Base-by-base conservation (phyloP, 371 early-diverging fungal species). In the Syncephalastrum contaminatum region DNA sequence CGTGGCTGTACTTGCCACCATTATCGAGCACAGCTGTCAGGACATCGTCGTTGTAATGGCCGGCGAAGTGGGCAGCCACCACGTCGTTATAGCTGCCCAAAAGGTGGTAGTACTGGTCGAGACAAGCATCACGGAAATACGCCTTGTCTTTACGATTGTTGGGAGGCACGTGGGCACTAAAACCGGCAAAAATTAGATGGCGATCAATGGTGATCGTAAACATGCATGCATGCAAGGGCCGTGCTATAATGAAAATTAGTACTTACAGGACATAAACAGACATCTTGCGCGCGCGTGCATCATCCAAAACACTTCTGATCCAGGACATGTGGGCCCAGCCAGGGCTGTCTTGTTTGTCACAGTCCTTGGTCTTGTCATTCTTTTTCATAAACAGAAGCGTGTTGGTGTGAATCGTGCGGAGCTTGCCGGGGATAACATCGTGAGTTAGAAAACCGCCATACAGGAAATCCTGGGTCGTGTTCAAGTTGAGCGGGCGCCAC, bases 141-240 rank as follows among this genome's bases (percentile, higher is more conserved):
- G 43, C 19, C 4, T 58, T 56, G 39, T 60, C 65, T 39, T 53
- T 56, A 16, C 58, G 56, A 22, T 58, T 62, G 19, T 64, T 61
- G 4, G 83, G 83, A 12, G 81, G 80, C 4, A 83, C 62, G 66
- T 83, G 83, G 18, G 72, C 75, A 18, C 72, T 70, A 46, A 50
- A 58, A 58, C 44, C 13, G 42, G n/a, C 21, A 13, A 1, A 30
- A 1, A 30, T 3, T 30, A 30, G 36, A 30, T 3, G 36, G 10
- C 36, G 36, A 30, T 30, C 36, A 8, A 30, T 8, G 10, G 10
- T 30, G 36, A 12, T 8, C 10, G 36, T 8, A 30, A 30, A 30
- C 36, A 30, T 30, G 36, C 36, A 30, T 24, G 21, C 25, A 19
- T 21, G 24, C 15, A 21, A 19, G 21, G 1, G 10, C 8, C 24